These are phyloP conservation scores for Lactarius hatsudake DNA, from an alignment of 768 basidiomycete species.

Conservation along the genomic window DNA sequence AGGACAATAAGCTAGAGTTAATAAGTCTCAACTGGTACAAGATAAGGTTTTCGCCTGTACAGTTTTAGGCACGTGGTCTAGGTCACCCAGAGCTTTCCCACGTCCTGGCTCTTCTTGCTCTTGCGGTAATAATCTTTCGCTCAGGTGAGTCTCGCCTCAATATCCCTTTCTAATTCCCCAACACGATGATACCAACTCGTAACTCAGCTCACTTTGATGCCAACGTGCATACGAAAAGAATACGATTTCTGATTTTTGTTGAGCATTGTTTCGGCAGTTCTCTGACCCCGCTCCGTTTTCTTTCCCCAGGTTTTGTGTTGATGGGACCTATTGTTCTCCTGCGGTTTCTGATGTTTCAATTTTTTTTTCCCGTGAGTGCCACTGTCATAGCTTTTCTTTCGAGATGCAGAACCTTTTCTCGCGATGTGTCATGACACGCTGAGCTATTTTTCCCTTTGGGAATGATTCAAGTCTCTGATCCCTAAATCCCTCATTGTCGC, in stretches of 20 bases:
- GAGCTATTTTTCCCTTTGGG: constrained; percentile 57
- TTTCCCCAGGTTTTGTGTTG: background rate
- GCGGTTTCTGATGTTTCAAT: background rate
- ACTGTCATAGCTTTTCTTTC: constrained; percentile 22
- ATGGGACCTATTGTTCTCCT: background rate
- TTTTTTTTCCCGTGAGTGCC: constrained; percentile 32
- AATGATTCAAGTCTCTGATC: constrained; percentile 83
- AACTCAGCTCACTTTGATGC: constrained; percentile 70
- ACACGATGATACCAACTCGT: constrained; percentile 36
- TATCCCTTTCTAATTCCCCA: background rate
- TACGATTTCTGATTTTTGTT: constrained; percentile 40
- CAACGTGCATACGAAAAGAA: constrained; percentile 52
- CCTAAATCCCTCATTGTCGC: background rate
- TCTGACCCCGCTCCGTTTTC: constrained; percentile 10
- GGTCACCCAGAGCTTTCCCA: background rate
- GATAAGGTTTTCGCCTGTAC: constrained; percentile 21
- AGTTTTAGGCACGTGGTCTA: constrained; percentile 22
- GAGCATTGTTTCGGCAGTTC: background rate
- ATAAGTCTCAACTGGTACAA: background rate
- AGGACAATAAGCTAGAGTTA: background rate
- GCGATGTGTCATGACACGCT: constrained; percentile 59
- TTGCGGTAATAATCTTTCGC: too few relatives aligned
- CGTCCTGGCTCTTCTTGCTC: too few relatives aligned
- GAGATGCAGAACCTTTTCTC: constrained; percentile 48
- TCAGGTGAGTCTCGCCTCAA: too few relatives aligned